Evolutionary conservation across 2,329 filamentous ascomycete genomes (phyloP), one percentile per base, ranked within the genome.

Genomic region (Aspergillus sp.): DNA sequence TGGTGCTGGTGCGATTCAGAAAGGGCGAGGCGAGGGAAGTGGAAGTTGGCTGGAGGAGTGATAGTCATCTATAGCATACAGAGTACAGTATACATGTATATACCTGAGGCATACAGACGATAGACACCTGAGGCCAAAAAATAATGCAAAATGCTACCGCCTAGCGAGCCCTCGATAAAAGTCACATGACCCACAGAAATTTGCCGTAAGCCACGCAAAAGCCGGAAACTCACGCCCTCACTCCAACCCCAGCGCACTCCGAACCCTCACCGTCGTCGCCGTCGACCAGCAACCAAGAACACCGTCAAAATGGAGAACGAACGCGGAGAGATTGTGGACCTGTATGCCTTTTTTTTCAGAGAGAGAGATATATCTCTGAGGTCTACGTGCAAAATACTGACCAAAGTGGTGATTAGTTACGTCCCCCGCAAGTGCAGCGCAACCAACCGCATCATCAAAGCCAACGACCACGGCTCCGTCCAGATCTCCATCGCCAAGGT

Each of bases 381-480:
- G n/a, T n/a, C n/a, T n/a, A n/a, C n/a, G n/a, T n/a, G n/a, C n/a
- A n/a, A n/a, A n/a, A n/a, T n/a, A n/a, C n/a, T n/a, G n/a, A n/a
- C n/a, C n/a, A n/a, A n/a, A n/a, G n/a, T n/a, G 39, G 26, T 34
- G 26, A 29, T 56, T 70, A 94, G 88, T 74, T 94, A 94, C 84
- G 87, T 95, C 81, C 89, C 89, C 73, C 88, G 91, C 81, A 97
- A 96, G 81, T 97, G 91, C 87, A 88, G 82, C 75, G 90, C 90
- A 66, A 95, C 91, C 75, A 94, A 94, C 88, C 88, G 93, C 78
- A 96, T 97, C 82, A 97, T 98, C 85, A 96, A 96, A 81, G 89
- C 93, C 80, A 96, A 97, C 81, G 93, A 98, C 79, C 93, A 98
- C 82, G 91, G 88, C 66, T 94, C 88, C 56, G 93, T 97, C 65